Percentiles rank a stretch among this genome's conserved stretches.
Conservation (phyloP, 2,329 filamentous ascomycete genomes). For the Aureobasidium sp. region DNA sequence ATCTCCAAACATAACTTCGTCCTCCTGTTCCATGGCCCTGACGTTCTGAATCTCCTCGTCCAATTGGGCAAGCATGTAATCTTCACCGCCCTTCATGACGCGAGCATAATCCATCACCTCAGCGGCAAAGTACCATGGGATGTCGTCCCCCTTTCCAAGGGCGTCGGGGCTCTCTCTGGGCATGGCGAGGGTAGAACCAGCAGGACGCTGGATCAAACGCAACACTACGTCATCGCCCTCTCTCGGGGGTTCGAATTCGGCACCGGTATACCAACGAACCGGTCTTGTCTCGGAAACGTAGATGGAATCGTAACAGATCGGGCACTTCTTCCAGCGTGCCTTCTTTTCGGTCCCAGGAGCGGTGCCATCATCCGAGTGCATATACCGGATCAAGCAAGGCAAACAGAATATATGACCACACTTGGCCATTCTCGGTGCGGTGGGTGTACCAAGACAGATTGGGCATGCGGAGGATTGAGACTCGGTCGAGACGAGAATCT, state of each 20-base stretch:
- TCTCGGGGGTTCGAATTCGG: constrained; percentile 70
- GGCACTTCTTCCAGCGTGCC: constrained; percentile 84
- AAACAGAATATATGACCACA: constrained; percentile 97
- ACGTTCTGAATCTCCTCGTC: constrained; percentile 70
- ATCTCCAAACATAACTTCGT: constrained; percentile 84
- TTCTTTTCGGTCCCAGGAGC: constrained; percentile 55
- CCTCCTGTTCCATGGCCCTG: constrained; percentile 69
- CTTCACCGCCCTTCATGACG: constrained; percentile 86
- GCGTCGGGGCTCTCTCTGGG: constrained; percentile 72
- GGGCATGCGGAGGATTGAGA: constrained; percentile 86
- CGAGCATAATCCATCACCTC: constrained; percentile 92
- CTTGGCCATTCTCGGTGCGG: constrained; percentile 91
- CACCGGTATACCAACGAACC: constrained; percentile 82
- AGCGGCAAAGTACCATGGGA: constrained; percentile 91
- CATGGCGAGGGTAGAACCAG: constrained; percentile 75
- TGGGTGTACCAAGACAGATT: constrained; percentile 86
- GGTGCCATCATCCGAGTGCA: constrained; percentile 72
- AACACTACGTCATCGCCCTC: constrained; percentile 86
- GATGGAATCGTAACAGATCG: constrained; percentile 89
- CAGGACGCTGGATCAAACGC: constrained; percentile 70
- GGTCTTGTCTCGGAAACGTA: constrained; percentile 84
- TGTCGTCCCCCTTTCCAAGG: constrained; percentile 59
- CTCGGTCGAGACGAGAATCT: constrained; percentile 81
- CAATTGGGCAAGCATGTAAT: constrained; percentile 77
- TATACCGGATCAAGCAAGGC: constrained; percentile 86